These are phyloP conservation scores for Saturnispora saitoi DNA, from an alignment of 805 yeast species.

Conservation along the genomic window DNA sequence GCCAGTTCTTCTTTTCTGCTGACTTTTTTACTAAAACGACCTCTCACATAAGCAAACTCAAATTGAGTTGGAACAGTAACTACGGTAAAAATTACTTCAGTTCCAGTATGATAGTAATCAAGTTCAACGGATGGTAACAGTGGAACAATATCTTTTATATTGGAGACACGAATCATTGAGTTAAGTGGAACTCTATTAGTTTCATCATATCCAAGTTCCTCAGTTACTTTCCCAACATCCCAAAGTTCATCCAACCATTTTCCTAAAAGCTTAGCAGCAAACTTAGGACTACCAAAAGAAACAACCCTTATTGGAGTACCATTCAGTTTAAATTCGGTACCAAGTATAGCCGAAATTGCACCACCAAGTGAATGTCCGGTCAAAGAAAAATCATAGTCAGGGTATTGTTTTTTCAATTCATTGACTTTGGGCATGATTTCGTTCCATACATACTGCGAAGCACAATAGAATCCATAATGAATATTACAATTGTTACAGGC, in stretches of 20 bases:
- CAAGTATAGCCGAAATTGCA: slow-evolving; percentile 55
- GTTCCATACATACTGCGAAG: slow-evolving; percentile 34
- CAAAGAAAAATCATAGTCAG: slow-evolving; percentile 42
- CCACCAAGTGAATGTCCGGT: slow-evolving; percentile 68
- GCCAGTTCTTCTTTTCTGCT: background rate
- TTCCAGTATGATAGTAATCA: background rate
- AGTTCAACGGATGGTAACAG: background rate
- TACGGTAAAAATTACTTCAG: background rate
- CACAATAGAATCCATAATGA: slow-evolving; percentile 56
- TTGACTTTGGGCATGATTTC: slow-evolving; percentile 32
- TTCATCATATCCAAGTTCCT: background rate
- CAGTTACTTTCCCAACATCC: slow-evolving; percentile 21
- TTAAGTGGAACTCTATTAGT: background rate
- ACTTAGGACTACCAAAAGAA: slow-evolving; percentile 55
- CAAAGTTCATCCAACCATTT: slow-evolving; percentile 45
- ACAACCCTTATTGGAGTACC: slow-evolving; percentile 49
- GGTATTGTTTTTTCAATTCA: slow-evolving; percentile 29
- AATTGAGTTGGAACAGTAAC: background rate
- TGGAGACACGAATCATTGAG: background rate
- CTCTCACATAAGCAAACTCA: background rate
- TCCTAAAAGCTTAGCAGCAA: slow-evolving; percentile 47
- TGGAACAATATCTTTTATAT: background rate
- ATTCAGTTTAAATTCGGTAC: slow-evolving; percentile 47
- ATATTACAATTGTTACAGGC: slow-evolving; percentile 45
- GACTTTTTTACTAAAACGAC: background rate